phyloP scores from a whole-genome alignment of 2,329 filamentous ascomycete species.

The Ophiocordyceps camponoti-saundersi region DNA sequence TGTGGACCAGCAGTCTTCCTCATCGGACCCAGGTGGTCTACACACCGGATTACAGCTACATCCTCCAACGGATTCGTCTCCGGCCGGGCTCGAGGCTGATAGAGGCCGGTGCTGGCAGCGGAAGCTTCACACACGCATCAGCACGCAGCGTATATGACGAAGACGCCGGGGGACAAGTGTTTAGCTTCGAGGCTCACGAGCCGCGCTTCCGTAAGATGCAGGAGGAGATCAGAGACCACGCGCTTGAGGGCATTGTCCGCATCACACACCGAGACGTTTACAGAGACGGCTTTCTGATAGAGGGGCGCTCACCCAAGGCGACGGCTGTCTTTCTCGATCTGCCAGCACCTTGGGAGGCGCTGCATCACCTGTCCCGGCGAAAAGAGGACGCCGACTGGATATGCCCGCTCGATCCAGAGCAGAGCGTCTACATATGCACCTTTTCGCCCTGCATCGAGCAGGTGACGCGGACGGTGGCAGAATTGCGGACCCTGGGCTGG shows the following conservation, averaged over 20 bases:
- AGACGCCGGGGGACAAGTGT: slow-evolving; percentile 48
- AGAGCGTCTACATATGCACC: slow-evolving; percentile 67
- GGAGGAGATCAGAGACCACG: slow-evolving; percentile 52
- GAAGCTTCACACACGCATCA: slow-evolving; percentile 69
- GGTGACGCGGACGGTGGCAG: slow-evolving; percentile 69
- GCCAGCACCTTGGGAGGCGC: slow-evolving; percentile 64
- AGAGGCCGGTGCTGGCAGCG: slow-evolving; percentile 68
- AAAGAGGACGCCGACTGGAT: slow-evolving; percentile 23
- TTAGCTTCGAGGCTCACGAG: slow-evolving; percentile 70
- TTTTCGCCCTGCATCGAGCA: slow-evolving; percentile 98
- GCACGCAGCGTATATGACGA: slow-evolving; percentile 50
- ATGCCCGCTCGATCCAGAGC: slow-evolving; percentile 53
- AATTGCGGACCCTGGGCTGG: slow-evolving; percentile 71
- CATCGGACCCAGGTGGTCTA: slow-evolving; percentile 79
- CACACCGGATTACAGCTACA: slow-evolving; percentile 73
- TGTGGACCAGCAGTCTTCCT: slow-evolving; percentile 66
- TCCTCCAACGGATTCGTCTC: slow-evolving; percentile 59
- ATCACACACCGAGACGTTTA: slow-evolving; percentile 71
- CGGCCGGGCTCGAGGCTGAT: slow-evolving; percentile 58
- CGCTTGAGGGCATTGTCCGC: slow-evolving; percentile 46
- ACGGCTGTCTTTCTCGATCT: slow-evolving; percentile 65
- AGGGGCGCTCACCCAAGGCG: slow-evolving; percentile 41
- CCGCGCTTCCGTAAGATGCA: slow-evolving; percentile 52
- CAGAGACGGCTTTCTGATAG: slow-evolving; percentile 51
- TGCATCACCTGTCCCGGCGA: slow-evolving; percentile 54